Conservation (phyloP, 768 basidiomycete genomes). For the Suillus ampliporus region DNA sequence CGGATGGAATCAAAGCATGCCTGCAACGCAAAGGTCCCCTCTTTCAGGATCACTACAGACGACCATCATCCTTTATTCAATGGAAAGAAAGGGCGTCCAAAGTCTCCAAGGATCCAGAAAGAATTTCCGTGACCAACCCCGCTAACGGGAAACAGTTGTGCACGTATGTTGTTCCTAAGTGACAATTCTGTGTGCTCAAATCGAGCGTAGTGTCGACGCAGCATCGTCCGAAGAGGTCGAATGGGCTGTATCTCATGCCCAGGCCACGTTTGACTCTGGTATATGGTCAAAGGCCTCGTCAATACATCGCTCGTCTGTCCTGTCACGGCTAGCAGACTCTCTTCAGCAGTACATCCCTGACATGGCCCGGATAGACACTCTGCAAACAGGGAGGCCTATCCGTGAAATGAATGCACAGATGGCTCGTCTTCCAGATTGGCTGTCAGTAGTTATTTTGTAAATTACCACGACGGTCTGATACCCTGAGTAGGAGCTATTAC, state of each 20-base stretch:
- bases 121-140: slow-evolving; percentile 66
- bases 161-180: slow-evolving; percentile 39
- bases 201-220: slow-evolving; percentile 52
- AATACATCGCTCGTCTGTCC: slow-evolving; percentile 64
- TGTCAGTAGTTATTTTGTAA: slow-evolving; percentile 52
- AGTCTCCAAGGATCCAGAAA: slow-evolving; percentile 27
- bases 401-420: slow-evolving; percentile 86
- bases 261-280: slow-evolving; percentile 66
- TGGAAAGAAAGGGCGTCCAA: background rate
- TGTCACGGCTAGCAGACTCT: slow-evolving; percentile 66
- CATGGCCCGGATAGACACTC: slow-evolving; percentile 67
- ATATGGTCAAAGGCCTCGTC: slow-evolving; percentile 71
- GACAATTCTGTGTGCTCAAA: slow-evolving; percentile 5
- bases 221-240: slow-evolving; percentile 59
- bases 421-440: slow-evolving; percentile 81
- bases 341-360: slow-evolving; percentile 63
- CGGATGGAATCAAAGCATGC: background rate
- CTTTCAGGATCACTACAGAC: slow-evolving; percentile 17
- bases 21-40: background rate
- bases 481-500: slow-evolving; percentile 67
- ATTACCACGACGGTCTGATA: slow-evolving; percentile 10
- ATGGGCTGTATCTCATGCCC: slow-evolving; percentile 56
- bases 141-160: slow-evolving; percentile 66
- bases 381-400: slow-evolving; percentile 83
- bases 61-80: background rate